Base-by-base conservation (phyloP, 2,329 filamentous ascomycete species). In the Lachnellula hyalina region DNA sequence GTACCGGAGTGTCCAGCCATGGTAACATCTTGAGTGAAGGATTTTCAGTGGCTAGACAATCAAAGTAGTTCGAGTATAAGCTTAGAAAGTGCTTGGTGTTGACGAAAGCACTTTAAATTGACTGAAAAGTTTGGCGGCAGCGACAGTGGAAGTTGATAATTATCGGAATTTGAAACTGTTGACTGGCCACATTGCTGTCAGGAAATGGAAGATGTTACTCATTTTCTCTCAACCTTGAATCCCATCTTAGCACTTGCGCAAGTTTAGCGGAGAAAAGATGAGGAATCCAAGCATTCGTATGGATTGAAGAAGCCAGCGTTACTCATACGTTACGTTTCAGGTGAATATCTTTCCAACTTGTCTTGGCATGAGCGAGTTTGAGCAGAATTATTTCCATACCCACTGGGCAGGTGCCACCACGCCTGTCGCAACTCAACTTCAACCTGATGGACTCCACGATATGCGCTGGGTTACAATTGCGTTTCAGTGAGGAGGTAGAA, bases 281-380 rank as follows among this genome's bases (percentile, higher is more conserved):
- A 36, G 19, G n/a, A 38, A 49, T 40, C 4, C 32, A 38, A 38
- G 21, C 34, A 49, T 21, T 21, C 40, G 47, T 40, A 38, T 49
- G 47, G 47, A 36, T 14, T 21, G 47, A 25, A 21, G 14, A 15
- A 21, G 47, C 41, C n/a, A n/a, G n/a, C n/a, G n/a, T n/a, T n/a
- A n/a, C n/a, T n/a, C 2, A 17, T 47, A n/a, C n/a, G 46, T 48
- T 42, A 35, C 19, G 41, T 44, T 44, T 44, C 6, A 12, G 9
- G 41, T 5, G 19, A 17, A n/a, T 4, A 5, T 42, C 40, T 4
- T 23, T 21, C 12, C 28, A 32, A 11, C 9, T 12, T 32, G 9
- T 12, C 53, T 55, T 55, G 53, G 53, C 53, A 50, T 32, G 52
- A 38, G 53, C 53, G 47, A n/a, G 32, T 55, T 55, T 55, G 53